Base-by-base conservation (phyloP, 2,329 filamentous ascomycete genomes). In the Sporothrix humicola region DNA sequence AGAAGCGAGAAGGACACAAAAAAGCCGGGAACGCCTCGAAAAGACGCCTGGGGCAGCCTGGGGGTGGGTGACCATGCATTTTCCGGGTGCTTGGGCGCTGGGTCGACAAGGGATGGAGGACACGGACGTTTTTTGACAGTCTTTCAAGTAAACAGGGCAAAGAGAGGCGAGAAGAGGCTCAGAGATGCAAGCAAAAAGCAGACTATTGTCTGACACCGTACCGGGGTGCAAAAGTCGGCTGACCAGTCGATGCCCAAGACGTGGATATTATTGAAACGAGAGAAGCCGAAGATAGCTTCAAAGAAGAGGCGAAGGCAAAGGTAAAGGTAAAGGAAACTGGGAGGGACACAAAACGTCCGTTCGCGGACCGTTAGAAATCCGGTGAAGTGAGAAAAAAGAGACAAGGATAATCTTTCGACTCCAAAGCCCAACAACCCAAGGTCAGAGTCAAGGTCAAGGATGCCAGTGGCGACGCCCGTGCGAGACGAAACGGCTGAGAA, bases 401-500 rank as follows among this genome's bases (percentile, higher is more conserved):
- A 46, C 59, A n/a, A 23, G 10, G 52, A 48, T 12, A 13, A 26
- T 56, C 20, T 6, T 9, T 23, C 52, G n/a, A 37, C 31, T 37
- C 31, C 31, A 37, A 37, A 56, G 52, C 52, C 23, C 52, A 20
- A 54, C 52, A 20, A 20, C 52, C 31, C 31, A 54, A 54, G 52
- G 52, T 12, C 10, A 56, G 3, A 37, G 15, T 9, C 12, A 12
- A 50, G 26, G 13, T 8, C 65, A 68, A 48, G 65, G 65, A 42
- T 54, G 61, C 12, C 20, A 8, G 61, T 26, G 23, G 65, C 65
- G 23, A 69, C 46, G 46, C 48, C 65, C 65, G 65, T 37, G 65
- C 65, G 65, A 69, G 46, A 66, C 42, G 61, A 66, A 44, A 66
- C 61, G 61, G 61, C 42, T 66, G 65, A 52, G 46, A 54, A 54